These are phyloP conservation scores for Daedaleopsis sinensis DNA, from an alignment of 768 basidiomycete species.

Conservation along the genomic window DNA sequence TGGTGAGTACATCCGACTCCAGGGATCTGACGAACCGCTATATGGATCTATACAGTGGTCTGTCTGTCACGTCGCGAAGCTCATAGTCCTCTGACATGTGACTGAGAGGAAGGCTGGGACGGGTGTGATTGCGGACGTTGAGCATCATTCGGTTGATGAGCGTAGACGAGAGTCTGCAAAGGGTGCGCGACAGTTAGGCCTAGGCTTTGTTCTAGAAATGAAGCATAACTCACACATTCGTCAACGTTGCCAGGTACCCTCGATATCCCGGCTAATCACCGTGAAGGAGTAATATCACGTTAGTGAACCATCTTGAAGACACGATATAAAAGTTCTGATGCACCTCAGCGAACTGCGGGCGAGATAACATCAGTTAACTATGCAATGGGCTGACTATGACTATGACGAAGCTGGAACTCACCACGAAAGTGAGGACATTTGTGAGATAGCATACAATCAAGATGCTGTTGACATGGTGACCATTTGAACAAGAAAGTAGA, in stretches of 20 bases:
- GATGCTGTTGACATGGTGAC: background rate
- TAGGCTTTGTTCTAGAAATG: background rate
- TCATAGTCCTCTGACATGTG: background rate
- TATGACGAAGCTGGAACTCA: background rate
- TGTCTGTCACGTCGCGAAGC: too few species aligned
- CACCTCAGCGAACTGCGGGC: background rate
- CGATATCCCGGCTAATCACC: background rate
- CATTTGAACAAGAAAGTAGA: background rate
- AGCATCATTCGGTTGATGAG: background rate
- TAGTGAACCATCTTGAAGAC: background rate
- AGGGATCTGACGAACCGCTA: too few species aligned
- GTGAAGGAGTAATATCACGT: background rate
- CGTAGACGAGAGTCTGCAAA: background rate
- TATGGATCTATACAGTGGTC: too few species aligned
- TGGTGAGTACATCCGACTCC: too few species aligned
- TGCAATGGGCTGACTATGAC: background rate
- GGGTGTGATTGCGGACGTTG: conserved; percentile 4
- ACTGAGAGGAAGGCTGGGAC: background rate
- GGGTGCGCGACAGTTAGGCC: background rate
- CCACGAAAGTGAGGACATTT: background rate
- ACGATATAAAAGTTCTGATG: background rate
- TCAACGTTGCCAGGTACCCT: background rate
- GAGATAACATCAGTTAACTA: background rate
- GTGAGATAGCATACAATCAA: background rate
- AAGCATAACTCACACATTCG: background rate